phyloP scores from a whole-genome alignment of 1,284 basidiomycete genomes.

The Rhodotorula sp. region DNA sequence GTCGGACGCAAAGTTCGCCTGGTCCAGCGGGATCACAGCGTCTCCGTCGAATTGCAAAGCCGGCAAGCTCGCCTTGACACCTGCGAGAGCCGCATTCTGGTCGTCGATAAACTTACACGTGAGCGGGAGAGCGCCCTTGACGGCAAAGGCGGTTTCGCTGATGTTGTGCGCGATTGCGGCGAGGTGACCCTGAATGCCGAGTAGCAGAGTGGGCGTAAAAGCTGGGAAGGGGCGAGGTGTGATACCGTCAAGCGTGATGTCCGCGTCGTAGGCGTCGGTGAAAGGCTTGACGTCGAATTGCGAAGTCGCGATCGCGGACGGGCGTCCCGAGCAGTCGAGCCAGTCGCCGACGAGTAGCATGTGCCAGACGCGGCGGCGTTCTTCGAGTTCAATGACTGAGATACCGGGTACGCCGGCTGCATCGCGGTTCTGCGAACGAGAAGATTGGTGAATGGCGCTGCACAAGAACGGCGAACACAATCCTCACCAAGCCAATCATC shows the following conservation, averaged over 20 bases:
- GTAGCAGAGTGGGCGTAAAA: constrained; percentile 25
- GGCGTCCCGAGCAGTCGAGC: constrained; percentile 17
- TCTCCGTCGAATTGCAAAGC: constrained; percentile 11
- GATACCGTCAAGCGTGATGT: constrained; percentile 19
- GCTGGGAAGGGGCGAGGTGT: constrained; percentile 11
- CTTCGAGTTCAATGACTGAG: constrained; percentile 21
- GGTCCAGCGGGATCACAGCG: constrained; percentile 13
- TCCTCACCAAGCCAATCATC: constrained; percentile 26
- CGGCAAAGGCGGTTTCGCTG: constrained; percentile 16
- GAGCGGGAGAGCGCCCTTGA: constrained; percentile 18
- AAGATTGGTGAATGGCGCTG: too few relatives aligned
- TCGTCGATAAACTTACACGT: constrained; percentile 10
- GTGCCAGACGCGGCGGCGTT: constrained; percentile 33
- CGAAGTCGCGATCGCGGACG: constrained; percentile 9
- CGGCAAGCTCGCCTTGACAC: constrained; percentile 16
- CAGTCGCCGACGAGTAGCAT: constrained; percentile 29
- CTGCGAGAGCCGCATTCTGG: constrained; percentile 25
- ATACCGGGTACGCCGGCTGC: background rate
- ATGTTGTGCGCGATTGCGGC: constrained; percentile 9
- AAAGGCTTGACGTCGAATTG: constrained; percentile 30
- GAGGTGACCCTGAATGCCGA: constrained; percentile 18
- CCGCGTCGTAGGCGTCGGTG: constrained; percentile 24
- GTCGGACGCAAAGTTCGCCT: constrained; percentile 15
- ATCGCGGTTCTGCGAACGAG: constrained; percentile 20
- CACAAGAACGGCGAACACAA: too few relatives aligned